phyloP scores from a whole-genome alignment of 2,329 filamentous ascomycete species.

The Fusarium sp. region DNA sequence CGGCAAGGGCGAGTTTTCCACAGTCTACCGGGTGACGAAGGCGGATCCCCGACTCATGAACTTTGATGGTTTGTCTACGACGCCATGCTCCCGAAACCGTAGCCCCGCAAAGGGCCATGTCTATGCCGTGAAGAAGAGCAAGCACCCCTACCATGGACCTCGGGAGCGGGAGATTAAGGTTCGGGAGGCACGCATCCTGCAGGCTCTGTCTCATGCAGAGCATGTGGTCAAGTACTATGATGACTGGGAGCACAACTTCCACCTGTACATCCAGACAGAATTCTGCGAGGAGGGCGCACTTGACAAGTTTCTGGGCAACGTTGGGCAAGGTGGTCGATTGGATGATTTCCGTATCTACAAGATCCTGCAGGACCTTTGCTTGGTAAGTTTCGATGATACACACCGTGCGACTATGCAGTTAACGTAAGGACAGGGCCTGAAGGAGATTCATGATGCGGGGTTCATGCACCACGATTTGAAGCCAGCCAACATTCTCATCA shows the following conservation, averaged over 20 bases:
- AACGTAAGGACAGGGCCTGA: conserved; percentile 72
- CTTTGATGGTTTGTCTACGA: conserved; percentile 55
- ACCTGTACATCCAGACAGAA: conserved; percentile 97
- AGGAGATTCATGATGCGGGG: conserved; percentile 88
- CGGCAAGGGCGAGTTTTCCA: conserved; percentile 92
- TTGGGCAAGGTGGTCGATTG: conserved; percentile 84
- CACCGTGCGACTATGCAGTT: neutral
- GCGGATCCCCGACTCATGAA: conserved; percentile 44
- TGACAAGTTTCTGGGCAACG: conserved; percentile 83
- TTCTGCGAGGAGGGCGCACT: conserved; percentile 95
- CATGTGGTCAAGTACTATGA: conserved; percentile 88
- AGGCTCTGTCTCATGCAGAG: conserved; percentile 80
- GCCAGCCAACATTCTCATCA: conserved; percentile 85
- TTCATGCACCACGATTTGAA: conserved; percentile 90
- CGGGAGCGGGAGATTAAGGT: conserved; percentile 86
- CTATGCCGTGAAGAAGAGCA: conserved; percentile 94
- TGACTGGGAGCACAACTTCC: conserved; percentile 85
- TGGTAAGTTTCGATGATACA: conserved; percentile 66
- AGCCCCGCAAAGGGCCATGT: conserved; percentile 68
- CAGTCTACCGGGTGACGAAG: conserved; percentile 82
- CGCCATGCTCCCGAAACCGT: conserved; percentile 60
- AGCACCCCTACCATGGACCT: conserved; percentile 79
- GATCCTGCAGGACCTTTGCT: conserved; percentile 85
- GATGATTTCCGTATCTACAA: conserved; percentile 99
- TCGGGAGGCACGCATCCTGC: conserved; percentile 83